phyloP scores from a whole-genome alignment of 2,329 filamentous ascomycete species.

The Dactylella cylindrospora region DNA sequence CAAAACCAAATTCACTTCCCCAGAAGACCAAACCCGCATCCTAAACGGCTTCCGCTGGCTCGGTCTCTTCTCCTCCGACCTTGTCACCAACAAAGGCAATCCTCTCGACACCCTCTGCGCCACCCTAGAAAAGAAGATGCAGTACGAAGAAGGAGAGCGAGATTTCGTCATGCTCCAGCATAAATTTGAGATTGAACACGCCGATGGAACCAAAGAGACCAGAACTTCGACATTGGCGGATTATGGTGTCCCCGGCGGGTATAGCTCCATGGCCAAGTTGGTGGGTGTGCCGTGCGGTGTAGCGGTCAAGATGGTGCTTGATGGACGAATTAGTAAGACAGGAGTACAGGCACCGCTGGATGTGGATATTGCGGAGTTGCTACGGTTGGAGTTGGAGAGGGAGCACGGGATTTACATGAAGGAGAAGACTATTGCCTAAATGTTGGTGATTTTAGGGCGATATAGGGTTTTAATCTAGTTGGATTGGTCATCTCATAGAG shows the following conservation, averaged over 20 bases:
- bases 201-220: conserved; percentile 73
- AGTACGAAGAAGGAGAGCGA: conserved; percentile 77
- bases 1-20: conserved; percentile 71
- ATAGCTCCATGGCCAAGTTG: conserved; percentile 79
- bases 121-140: conserved; percentile 86
- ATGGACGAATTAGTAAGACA: conserved; percentile 71
- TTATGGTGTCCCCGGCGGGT: conserved; percentile 77
- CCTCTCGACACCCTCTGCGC: conserved; percentile 89
- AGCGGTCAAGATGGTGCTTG: conserved; percentile 75
- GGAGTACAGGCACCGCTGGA: conserved; percentile 77
- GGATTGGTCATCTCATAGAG: background rate
- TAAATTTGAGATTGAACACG: conserved; percentile 80
- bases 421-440: conserved; percentile 63
- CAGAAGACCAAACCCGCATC: conserved; percentile 69
- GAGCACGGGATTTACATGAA: conserved; percentile 72
- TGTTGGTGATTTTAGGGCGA: conserved; percentile 1
- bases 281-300: conserved; percentile 75
- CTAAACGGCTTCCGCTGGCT: conserved; percentile 73
- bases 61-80: conserved; percentile 60
- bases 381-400: conserved; percentile 76
- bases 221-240: conserved; percentile 78
- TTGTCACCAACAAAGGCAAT: conserved; percentile 66
- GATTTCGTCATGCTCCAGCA: conserved; percentile 71
- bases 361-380: conserved; percentile 67
- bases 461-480: no score